Evolutionary conservation across 768 basidiomycete species (phyloP), one percentile per base, ranked within the genome.

Genomic region (Naganishia vishniacii): DNA sequence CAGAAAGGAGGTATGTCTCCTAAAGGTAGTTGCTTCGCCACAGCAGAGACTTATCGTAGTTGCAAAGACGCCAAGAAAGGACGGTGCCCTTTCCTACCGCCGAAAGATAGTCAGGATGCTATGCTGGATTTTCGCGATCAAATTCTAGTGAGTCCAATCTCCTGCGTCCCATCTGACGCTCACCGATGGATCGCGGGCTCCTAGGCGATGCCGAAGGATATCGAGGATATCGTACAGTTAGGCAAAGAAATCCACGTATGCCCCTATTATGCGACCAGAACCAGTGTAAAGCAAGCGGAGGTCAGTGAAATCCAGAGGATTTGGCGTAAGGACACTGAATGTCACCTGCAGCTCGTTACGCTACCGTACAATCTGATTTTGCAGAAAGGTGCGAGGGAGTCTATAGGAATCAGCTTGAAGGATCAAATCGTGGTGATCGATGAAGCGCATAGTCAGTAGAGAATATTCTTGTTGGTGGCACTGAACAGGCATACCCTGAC

Each of bases 281-380:
- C 83, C 60, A 91, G 92, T 15, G 91, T 97, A 59, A 84, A 87
- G 40, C 89, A 91, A 73, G 91, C 94, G 32, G 88, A 98, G 82
- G 90, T 91, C 66, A 45, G 81, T 68, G 15, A 20, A 2, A 8
- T 13, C 23, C 3, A 9, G 15, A 45, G 26, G 18, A 37, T 29
- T 9, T 66, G 40, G 11, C 1, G 34, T 34, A n/a, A 31, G 18
- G 16, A 7, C 2, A 31, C 31, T 13, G 8, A 13, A 31, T 51
- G 60, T 40, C 37, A 59, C 26, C 12, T 41, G 1, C 58, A 93
- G 91, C 81, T 97, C 0, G 85, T 95, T n/a, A 87, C 88, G 0
- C 80, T 98, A 8, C 95, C 94, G 0, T 99, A 99, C 75, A 94
- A 93, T 75, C 85, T 97, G 20, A 80, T 98, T 1, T 79, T 99